Evolutionary conservation across 73 alveolate species (phyloP), one percentile per base, ranked within the genome.

Genomic region (Urostyla sp.): DNA sequence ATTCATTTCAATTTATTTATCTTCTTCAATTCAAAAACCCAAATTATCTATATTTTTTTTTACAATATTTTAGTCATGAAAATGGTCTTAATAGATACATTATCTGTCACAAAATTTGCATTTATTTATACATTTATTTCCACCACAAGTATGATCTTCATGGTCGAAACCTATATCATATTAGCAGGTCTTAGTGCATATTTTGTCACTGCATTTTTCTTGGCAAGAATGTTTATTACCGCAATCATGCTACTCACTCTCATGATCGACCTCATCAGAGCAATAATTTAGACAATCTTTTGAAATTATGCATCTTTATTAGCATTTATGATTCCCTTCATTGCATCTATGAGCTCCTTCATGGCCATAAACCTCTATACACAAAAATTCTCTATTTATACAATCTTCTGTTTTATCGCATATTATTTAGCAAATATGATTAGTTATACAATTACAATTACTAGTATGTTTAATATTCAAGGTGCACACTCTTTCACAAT

Each of bases 281-380:
- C 80, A 66, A 5, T 24, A 18, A 40, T 7, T 40, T n/a, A 4
- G 20, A 28, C 80, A 66, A 6, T 45, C 80, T n/a, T 34, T 15
- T 8, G 24, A 8, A 13, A 66, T 44, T 43, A 46, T 40, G 66
- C 80, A 66, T 5, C 2, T 15, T 4, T 18, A 13, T 6, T 59
- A 36, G 80, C 80, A 66, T 44, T 44, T 66, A 66, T 66, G 80
- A 34, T 66, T 66, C 21, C 80, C 80, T 44, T 66, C 63, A 16
- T 43, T 66, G 24, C 80, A 66, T 28, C 80, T 66, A 45, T 66
- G 80, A 10, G 37, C 80, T 3, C 67, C 63, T 7, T 37, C 66
- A 44, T 66, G 80, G 5, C 80, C 80, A 24, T 43, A 66, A n/a
- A 66, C 28, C 43, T 66, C 80, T 3, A 66, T 48, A 43, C 80